Conservation (phyloP, 441 rosid genomes). For the Gossypium aridum region DNA sequence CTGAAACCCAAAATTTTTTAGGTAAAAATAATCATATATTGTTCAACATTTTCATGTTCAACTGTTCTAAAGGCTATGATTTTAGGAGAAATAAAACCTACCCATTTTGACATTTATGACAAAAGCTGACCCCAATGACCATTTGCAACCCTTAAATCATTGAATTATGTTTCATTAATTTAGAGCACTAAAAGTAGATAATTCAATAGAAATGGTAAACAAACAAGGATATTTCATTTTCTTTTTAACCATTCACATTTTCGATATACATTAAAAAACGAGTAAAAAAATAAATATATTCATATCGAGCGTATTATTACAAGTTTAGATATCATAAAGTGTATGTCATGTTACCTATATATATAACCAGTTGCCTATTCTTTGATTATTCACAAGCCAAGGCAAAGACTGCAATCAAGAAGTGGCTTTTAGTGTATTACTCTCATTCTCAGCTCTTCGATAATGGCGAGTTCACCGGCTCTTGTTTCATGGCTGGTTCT, state of each 20-base stretch:
- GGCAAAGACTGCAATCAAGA: background rate
- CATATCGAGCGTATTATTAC: background rate
- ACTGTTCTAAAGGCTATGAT: background rate
- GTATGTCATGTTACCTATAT: constrained; percentile 4
- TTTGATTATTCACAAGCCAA: background rate
- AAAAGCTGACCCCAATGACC: background rate
- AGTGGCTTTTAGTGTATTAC: background rate
- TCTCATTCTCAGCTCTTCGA: background rate
- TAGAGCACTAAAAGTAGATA: background rate
- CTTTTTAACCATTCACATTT: background rate
- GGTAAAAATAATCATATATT: background rate
- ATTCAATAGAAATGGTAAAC: background rate
- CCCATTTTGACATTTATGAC: background rate
- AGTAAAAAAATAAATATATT: too few species aligned
- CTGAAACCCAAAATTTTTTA: background rate
- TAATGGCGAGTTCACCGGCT: constrained; percentile 7
- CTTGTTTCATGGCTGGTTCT: background rate
- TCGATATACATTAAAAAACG: too few species aligned
- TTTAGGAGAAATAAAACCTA: background rate
- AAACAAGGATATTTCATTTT: background rate
- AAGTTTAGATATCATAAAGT: background rate
- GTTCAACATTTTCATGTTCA: background rate
- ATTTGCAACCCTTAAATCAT: background rate
- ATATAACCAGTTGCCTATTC: constrained; percentile 8
- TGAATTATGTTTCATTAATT: background rate